Base-by-base conservation (phyloP, 257 asterid species). In the Plantago elongata region DNA sequence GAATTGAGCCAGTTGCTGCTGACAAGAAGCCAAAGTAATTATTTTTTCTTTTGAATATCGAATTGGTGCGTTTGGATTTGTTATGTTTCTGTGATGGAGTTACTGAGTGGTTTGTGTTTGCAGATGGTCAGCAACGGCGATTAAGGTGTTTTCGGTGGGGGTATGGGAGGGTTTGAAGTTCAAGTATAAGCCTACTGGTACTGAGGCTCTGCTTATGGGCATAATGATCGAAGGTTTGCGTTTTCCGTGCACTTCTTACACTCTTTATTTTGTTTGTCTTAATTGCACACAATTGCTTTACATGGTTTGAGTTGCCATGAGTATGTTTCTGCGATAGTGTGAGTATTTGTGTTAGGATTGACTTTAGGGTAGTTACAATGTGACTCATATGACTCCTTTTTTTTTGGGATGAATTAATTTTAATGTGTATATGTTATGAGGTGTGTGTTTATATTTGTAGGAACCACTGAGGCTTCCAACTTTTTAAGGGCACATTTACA, bases 81-180 rank as follows among this genome's bases (percentile, higher is more conserved):
- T 57, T 49, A 6, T 14, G 49, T 13, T 45, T 16, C 18, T 60
- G 13, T 7, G 17, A 1, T 22, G 16, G 43, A 17, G 51, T 43
- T 44, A 5, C 45, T 60, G 54, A 22, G 17, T 45, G 14, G 18
- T 74, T 79, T 22, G 27, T 66, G 63, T 45, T 68, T 66, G 52
- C 58, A 92, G 99, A 82, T 92, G 95, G 95, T 87, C 99, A 7
- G 84, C 94, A 3, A 86, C 96, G 80, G 73, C 99, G 34, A 84
- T 92, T 59, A 87, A 84, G 84, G 74, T 95, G 17, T 92, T 83
- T 77, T 86, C 81, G 11, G 77, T 92, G 96, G 99, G 63, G n/a
- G 95, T 84, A 66, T 73, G 87, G 80, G 96, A 89, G 79, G 99
- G 95, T 7, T 75, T 94, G 68, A 92, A 84, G 82, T 88, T 92